Base-by-base conservation (phyloP, 2,329 filamentous ascomycete species). In the Hysterium pulicare region DNA sequence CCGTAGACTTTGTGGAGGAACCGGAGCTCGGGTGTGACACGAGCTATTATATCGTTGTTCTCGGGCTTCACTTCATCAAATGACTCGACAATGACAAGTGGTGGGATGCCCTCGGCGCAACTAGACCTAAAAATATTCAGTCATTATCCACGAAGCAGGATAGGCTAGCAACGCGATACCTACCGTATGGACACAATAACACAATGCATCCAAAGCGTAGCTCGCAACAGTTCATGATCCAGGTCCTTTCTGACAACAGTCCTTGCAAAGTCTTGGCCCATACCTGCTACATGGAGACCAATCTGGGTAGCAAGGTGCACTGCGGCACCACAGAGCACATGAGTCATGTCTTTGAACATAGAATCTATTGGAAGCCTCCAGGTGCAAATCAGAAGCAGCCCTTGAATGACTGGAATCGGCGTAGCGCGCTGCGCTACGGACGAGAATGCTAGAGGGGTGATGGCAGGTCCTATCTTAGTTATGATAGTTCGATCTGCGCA, bases 281-380 rank as follows among this genome's bases (percentile, higher is more conserved):
- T 57, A 8, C 66, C 64, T 6, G 58, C 53, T 15, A 70, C 60
- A 41, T 70, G 67, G 5, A 71, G 52, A 4, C 68, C 68, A 36
- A 68, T 68, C 42, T 69, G 66, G 11, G 66, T 69, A 15, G 67
- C 67, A 10, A 70, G 48, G 44, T 70, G 66, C 3, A 69, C 54
- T 23, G 67, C 66, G 13, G 66, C 66, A 15, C 68, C 67, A 46
- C 61, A 66, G 38, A 71, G 55, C 13, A 68, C 56, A 43, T 64
- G 60, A n/a, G 62, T 66, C 45, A 64, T 62, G 35, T 69, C 66
- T 32, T 67, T 66, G 49, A 65, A 67, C 59, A 66, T 68, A 22
- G 64, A 69, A 33, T 66, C 67, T 9, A 68, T 64, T 6, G 68
- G 67, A 21, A 70, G 47, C 3, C 66, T 60, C 68, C 68, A 71